These are phyloP conservation scores for Pisolithus tinctorius DNA, from an alignment of 768 basidiomycete genomes.

Conservation along the genomic window DNA sequence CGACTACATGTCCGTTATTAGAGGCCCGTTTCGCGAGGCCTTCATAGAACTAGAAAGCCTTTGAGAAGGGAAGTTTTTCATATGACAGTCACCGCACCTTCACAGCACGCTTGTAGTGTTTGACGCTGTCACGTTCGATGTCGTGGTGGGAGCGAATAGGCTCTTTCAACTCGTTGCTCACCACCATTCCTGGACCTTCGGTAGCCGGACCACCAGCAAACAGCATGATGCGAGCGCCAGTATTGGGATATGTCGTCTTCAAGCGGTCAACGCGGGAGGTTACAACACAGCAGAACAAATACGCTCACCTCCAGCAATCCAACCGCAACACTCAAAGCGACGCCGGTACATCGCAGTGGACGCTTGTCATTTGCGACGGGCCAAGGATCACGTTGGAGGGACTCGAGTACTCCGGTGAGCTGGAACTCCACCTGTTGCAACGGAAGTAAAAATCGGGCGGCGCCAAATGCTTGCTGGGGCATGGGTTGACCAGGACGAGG, in stretches of 20 bases:
- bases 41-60: constrained; percentile 80
- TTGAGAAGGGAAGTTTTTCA: not conserved
- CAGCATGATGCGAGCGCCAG: constrained; percentile 93
- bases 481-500: constrained; percentile 82
- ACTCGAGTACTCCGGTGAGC: constrained; percentile 87
- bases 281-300: not conserved
- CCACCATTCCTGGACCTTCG: constrained; percentile 96
- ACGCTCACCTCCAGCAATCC: constrained; percentile 74
- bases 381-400: constrained; percentile 89
- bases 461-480: constrained; percentile 75
- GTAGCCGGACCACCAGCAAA: constrained; percentile 95
- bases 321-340: constrained; percentile 88
- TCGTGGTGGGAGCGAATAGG: constrained; percentile 98
- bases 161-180: constrained; percentile 91
- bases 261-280: not conserved
- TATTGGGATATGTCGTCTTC: constrained; percentile 86
- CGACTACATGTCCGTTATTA: constrained; percentile 90
- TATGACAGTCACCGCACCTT: constrained; percentile 52
- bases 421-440: constrained; percentile 93
- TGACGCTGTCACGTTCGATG: constrained; percentile 93
- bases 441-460: constrained; percentile 87
- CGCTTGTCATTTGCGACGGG: constrained; percentile 94
- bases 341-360: constrained; percentile 89
- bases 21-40: constrained; percentile 87
- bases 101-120: constrained; percentile 93